phyloP scores from a whole-genome alignment of 768 basidiomycete species.

The Hortiboletus campestris region DNA sequence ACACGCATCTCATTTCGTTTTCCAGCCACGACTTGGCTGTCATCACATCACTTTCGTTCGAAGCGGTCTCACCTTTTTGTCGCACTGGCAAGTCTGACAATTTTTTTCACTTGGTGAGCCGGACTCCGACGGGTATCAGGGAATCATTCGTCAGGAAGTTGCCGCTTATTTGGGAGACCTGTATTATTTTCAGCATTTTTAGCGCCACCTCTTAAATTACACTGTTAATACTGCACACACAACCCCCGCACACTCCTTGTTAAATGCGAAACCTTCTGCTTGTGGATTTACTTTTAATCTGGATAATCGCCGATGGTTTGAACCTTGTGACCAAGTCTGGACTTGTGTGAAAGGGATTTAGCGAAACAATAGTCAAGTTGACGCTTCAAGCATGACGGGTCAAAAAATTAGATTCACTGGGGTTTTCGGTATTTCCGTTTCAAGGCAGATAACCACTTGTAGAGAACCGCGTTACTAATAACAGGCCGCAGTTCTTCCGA shows the following conservation, averaged over 20 bases:
- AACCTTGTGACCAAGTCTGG: too few species aligned
- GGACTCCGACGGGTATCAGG: conserved; percentile 3
- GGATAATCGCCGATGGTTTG: neutral
- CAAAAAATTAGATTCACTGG: too few species aligned
- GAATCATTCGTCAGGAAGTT: conserved; percentile 8
- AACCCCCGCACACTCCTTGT: conserved; percentile 12
- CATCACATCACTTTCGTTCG: conserved; percentile 22
- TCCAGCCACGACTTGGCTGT: neutral
- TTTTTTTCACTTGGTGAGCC: conserved; percentile 1
- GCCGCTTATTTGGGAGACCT: conserved; percentile 5
- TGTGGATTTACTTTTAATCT: neutral
- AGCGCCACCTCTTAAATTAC: too few species aligned
- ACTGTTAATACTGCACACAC: neutral
- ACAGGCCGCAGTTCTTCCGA: neutral
- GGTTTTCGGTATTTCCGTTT: neutral
- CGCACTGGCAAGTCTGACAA: conserved; percentile 16
- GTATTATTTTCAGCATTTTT: neutral
- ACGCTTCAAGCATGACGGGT: too few species aligned
- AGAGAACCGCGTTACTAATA: neutral
- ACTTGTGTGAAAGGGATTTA: too few species aligned
- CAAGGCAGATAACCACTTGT: neutral
- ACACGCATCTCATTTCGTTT: neutral
- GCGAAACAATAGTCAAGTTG: too few species aligned
- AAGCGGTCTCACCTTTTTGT: conserved; percentile 3
- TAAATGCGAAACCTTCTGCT: conserved; percentile 8